Evolutionary conservation across 108 stramenopile species (phyloP).

Genomic region (Nitzschia sp.): DNA sequence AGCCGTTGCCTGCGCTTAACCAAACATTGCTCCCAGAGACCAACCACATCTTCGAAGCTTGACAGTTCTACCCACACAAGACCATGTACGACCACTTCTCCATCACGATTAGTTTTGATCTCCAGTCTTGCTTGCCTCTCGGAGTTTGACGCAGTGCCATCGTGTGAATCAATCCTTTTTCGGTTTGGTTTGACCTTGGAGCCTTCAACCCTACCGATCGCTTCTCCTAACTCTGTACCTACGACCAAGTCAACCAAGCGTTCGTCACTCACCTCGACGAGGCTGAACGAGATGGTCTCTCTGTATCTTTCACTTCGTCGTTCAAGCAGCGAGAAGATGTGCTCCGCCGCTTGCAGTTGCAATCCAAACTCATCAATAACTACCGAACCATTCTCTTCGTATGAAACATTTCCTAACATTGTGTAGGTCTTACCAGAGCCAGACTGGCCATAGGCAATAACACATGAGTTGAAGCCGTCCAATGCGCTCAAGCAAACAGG

Average conservation of each 20-base stretch:
- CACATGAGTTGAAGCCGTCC: slow-evolving; percentile 94
- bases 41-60: slow-evolving; percentile 59
- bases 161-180: background rate
- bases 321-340: slow-evolving; percentile 66
- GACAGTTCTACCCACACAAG: slow-evolving; percentile 55
- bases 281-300: slow-evolving; percentile 64
- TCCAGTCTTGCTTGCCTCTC: slow-evolving; percentile 53
- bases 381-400: slow-evolving; percentile 16
- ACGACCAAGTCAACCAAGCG: slow-evolving; percentile 67
- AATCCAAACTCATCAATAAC: slow-evolving; percentile 57
- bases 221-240: slow-evolving; percentile 64
- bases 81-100: slow-evolving; percentile 80
- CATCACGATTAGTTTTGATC: slow-evolving; percentile 81
- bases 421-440: slow-evolving; percentile 93
- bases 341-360: slow-evolving; percentile 58
- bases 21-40: slow-evolving; percentile 60
- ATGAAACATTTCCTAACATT: slow-evolving; percentile 67
- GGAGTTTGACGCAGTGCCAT: slow-evolving; percentile 18
- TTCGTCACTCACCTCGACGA: slow-evolving; percentile 81
- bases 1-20: slow-evolving; percentile 43
- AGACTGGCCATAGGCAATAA: slow-evolving; percentile 94
- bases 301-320: slow-evolving; percentile 68
- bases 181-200: slow-evolving; percentile 14
- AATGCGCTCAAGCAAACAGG: slow-evolving; percentile 84
- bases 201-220: slow-evolving; percentile 45